Conservation (phyloP, 179 eudicot genomes). For the Silene coronaria region DNA sequence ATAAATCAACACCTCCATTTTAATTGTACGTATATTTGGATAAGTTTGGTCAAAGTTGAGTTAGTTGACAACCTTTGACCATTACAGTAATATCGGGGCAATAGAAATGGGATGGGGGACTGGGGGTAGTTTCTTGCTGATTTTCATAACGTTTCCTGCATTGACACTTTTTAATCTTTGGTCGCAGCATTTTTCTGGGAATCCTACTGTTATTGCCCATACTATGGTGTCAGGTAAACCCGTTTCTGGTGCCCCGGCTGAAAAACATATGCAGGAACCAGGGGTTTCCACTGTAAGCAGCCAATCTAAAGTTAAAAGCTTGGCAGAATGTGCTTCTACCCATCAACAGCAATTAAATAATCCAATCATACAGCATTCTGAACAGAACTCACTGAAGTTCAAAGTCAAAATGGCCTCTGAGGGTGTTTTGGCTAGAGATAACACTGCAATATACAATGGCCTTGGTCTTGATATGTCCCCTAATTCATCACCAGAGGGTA, state of each 20-base stretch:
- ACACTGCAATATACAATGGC: constrained; percentile 31
- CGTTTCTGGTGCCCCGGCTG: constrained; percentile 8
- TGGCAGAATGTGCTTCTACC: constrained; percentile 19
- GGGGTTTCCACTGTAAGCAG: constrained; percentile 20
- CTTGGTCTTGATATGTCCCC: constrained; percentile 41
- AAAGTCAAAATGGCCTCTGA: constrained; percentile 29
- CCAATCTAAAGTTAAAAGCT: constrained; percentile 12
- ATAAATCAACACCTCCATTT: background rate
- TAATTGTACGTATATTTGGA: background rate
- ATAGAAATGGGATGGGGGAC: background rate
- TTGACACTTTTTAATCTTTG: background rate
- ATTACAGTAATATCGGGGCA: background rate
- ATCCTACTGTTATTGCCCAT: constrained; percentile 14
- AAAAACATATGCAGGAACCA: constrained; percentile 14
- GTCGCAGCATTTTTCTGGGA: constrained; percentile 20
- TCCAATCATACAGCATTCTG: constrained; percentile 1
- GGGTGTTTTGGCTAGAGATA: constrained; percentile 19
- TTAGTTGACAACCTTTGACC: background rate
- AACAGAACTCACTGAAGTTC: constrained; percentile 26
- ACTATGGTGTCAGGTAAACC: constrained; percentile 16
- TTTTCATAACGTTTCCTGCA: background rate
- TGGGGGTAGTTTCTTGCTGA: background rate
- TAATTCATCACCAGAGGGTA: constrained; percentile 28
- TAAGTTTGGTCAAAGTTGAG: background rate
- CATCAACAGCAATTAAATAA: constrained; percentile 6